A percentile compares a stretch with the other conserved stretches of the same genome.
phyloP scores from a whole-genome alignment of 2,329 filamentous ascomycete species.

The Cryphonectria japonica region DNA sequence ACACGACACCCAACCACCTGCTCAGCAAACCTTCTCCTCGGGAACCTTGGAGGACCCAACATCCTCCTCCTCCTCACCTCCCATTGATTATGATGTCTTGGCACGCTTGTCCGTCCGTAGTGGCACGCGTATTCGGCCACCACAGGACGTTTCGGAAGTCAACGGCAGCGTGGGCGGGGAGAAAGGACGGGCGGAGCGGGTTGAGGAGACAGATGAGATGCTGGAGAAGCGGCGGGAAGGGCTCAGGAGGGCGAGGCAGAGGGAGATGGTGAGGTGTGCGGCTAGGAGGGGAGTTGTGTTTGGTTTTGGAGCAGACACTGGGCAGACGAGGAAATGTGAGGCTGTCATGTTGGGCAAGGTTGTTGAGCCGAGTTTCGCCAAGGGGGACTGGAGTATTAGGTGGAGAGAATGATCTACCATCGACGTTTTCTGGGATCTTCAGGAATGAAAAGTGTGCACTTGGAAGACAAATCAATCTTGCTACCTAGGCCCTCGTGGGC shows the following conservation, averaged over 20 bases:
- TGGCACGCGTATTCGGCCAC: slow-evolving; percentile 41
- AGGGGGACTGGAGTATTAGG: slow-evolving; percentile 62
- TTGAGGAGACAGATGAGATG: slow-evolving; percentile 56
- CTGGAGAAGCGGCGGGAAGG: slow-evolving; percentile 52
- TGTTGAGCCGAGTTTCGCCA: slow-evolving; percentile 63
- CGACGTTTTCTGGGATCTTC: too few species aligned
- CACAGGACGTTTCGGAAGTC: slow-evolving; percentile 50
- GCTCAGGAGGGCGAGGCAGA: slow-evolving; percentile 47
- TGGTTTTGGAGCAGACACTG: slow-evolving; percentile 44
- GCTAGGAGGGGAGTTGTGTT: slow-evolving; percentile 64
- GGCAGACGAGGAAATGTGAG: slow-evolving; percentile 53
- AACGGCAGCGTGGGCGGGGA: slow-evolving; percentile 61
- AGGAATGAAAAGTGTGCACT: neutral
- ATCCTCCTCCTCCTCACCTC: neutral
- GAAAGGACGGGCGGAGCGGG: slow-evolving; percentile 56
- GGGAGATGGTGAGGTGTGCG: slow-evolving; percentile 65
- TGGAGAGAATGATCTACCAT: slow-evolving; percentile 52
- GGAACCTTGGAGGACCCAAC: slow-evolving; percentile 12
- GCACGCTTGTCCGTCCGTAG: slow-evolving; percentile 43
- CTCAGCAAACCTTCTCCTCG: slow-evolving; percentile 6
- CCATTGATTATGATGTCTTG: slow-evolving; percentile 31
- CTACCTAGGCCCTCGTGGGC: too few species aligned
- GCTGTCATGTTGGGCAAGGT: slow-evolving; percentile 62
- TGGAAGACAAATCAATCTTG: neutral
- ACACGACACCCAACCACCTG: neutral